Evolutionary conservation across 2,329 filamentous ascomycete genomes (phyloP).

Genomic region (Stromatinia cepivora): DNA sequence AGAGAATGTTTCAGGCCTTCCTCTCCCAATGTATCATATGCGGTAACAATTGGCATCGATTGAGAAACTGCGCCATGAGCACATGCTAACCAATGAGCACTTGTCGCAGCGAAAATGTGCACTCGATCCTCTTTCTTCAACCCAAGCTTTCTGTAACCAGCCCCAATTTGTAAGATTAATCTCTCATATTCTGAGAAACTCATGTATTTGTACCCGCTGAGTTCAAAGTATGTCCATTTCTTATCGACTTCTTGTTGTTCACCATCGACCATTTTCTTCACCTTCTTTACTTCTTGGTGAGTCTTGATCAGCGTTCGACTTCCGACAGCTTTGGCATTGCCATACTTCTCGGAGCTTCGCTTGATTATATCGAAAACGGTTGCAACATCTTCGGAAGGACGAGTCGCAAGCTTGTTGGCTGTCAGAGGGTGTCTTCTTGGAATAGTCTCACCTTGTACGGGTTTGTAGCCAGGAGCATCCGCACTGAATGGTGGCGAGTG

Average conservation of each 20-base stretch:
- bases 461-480: slow-evolving; percentile 58
- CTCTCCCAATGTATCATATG: slow-evolving; percentile 88
- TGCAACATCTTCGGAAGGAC: slow-evolving; percentile 50
- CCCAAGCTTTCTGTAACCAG: slow-evolving; percentile 70
- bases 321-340: slow-evolving; percentile 63
- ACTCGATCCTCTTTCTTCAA: slow-evolving; percentile 64
- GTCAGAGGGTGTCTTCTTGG: slow-evolving; percentile 60
- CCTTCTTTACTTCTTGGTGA: slow-evolving; percentile 79
- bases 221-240: slow-evolving; percentile 83
- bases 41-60: slow-evolving; percentile 87
- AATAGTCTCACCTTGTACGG: slow-evolving; percentile 67
- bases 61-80: slow-evolving; percentile 67
- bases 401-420: slow-evolving; percentile 57
- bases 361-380: slow-evolving; percentile 61
- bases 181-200: slow-evolving; percentile 76
- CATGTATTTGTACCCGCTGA: slow-evolving; percentile 73
- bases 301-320: slow-evolving; percentile 70
- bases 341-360: slow-evolving; percentile 62
- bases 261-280: slow-evolving; percentile 82
- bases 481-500: slow-evolving; percentile 59
- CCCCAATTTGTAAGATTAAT: slow-evolving; percentile 64
- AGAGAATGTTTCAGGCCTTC: slow-evolving; percentile 83
- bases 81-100: slow-evolving; percentile 49
- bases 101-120: slow-evolving; percentile 77
- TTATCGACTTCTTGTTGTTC: slow-evolving; percentile 77